Evolutionary conservation across 176 grass and related monocot genomes (phyloP), one percentile per base, ranked within the genome.

Genomic region (Musa schizocarpa): DNA sequence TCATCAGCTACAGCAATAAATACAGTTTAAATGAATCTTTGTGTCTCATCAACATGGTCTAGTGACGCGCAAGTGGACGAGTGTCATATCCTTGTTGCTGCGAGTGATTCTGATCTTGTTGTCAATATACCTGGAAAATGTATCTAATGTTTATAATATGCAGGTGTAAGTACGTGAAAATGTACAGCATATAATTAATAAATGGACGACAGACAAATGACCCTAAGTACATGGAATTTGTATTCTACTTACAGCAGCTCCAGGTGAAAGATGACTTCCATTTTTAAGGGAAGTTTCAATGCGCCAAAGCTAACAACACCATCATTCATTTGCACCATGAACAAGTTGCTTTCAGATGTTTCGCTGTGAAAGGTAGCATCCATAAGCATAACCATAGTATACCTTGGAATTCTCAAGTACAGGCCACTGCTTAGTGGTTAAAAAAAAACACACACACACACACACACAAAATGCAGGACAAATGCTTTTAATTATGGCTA

Each of bases 51-150:
- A 43, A 43, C 34, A 43, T 43, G 57, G 57, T 17, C 8, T 48
- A 23, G 54, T 52, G 59, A 97, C 75, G 68, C 86, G 84, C 68
- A 98, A 84, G 79, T 98, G 88, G 53, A 98, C 84, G 75, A 98
- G 74, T 76, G 73, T 65, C 13, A 59, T 27, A 16, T 67, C 72
- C 65, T 84, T 78, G 82, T 83, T 69, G 55, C 89, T 43, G 13
- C 70, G 85, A 19, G 85, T 85, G 80, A 98, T 82, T 78, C 84
- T 91, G 68, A 98, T 87, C 86, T 91, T 93, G 63, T 77, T 90
- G 73, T 98, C 95, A 6, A 93, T 68, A 61, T 93, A 98, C 78
- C 90, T 98, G 78, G 62, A 84, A 70, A 83, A 57, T 55, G 78
- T 11, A 81, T 63, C 0, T 20, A 51, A 77, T 50, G 76, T 52